phyloP scores from a whole-genome alignment of 2,329 filamentous ascomycete species.

The Alternaria consortialis region DNA sequence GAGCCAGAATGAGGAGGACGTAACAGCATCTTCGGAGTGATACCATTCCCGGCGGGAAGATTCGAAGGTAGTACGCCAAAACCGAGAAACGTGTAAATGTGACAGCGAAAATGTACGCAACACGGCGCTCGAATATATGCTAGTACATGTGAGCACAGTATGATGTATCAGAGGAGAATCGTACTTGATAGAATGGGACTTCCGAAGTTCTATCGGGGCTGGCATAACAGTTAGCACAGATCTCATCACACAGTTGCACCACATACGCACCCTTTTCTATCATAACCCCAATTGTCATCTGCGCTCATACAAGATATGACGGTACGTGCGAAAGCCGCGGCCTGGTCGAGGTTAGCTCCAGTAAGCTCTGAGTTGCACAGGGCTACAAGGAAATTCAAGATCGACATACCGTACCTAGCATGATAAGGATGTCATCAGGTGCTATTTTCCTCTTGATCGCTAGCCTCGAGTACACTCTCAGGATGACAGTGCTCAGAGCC shows the following conservation, averaged over 20 bases:
- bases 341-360: constrained; percentile 21
- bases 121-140: constrained; percentile 42
- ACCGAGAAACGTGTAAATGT: constrained; percentile 47
- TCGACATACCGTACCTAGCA: constrained; percentile 29
- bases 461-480: constrained; percentile 36
- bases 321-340: constrained; percentile 32
- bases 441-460: constrained; percentile 36
- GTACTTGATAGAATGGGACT: constrained; percentile 35
- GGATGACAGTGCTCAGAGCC: constrained; percentile 31
- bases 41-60: constrained; percentile 40
- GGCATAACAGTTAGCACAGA: not conserved
- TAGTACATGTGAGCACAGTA: constrained; percentile 6
- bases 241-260: not conserved
- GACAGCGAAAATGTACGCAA: constrained; percentile 49
- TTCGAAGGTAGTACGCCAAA: constrained; percentile 48
- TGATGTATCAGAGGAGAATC: not conserved
- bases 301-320: constrained; percentile 41
- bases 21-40: constrained; percentile 30
- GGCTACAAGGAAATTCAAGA: not conserved
- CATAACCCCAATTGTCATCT: constrained; percentile 34
- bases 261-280: constrained; percentile 31
- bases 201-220: constrained; percentile 31
- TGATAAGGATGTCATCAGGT: constrained; percentile 35
- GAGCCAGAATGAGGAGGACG: constrained; percentile 27
- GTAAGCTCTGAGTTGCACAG: not conserved